Percentiles rank a stretch among this genome's conserved stretches.
These are phyloP conservation scores for Pichia occidentalis DNA, from an alignment of 805 yeast genomes.

Conservation along the genomic window DNA sequence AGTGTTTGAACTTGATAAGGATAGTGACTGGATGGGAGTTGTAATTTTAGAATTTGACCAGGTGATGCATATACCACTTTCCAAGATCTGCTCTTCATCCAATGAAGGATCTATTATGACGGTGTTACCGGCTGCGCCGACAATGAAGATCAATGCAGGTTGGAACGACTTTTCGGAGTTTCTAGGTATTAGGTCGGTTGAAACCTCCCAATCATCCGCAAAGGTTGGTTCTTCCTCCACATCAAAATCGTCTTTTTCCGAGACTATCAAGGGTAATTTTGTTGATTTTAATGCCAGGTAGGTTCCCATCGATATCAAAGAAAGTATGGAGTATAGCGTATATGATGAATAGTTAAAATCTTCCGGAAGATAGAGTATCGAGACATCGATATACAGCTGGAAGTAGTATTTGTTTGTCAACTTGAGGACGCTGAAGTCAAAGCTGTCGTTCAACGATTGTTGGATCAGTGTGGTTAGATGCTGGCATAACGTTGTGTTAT, in stretches of 20 bases:
- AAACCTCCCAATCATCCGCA: slow-evolving; percentile 77
- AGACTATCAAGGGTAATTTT: slow-evolving; percentile 61
- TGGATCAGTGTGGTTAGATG: slow-evolving; percentile 58
- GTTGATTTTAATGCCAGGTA: slow-evolving; percentile 80
- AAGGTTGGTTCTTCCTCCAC: slow-evolving; percentile 88
- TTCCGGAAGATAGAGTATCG: slow-evolving; percentile 58
- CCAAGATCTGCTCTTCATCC: slow-evolving; percentile 85
- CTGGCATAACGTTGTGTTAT: slow-evolving; percentile 64
- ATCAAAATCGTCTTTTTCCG: slow-evolving; percentile 57
- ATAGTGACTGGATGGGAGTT: slow-evolving; percentile 68
- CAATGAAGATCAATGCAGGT: slow-evolving; percentile 72
- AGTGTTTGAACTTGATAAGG: slow-evolving; percentile 43
- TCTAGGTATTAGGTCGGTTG: slow-evolving; percentile 39
- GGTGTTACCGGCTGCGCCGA: slow-evolving; percentile 66
- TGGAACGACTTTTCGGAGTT: slow-evolving; percentile 32
- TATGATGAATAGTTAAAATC: slow-evolving; percentile 45
- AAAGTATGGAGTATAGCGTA: slow-evolving; percentile 50
- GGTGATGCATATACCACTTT: slow-evolving; percentile 71
- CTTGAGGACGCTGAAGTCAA: slow-evolving; percentile 47
- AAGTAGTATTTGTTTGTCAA: slow-evolving; percentile 71
- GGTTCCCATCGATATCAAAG: slow-evolving; percentile 70
- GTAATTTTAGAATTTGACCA: slow-evolving; percentile 63
- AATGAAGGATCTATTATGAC: slow-evolving; percentile 77
- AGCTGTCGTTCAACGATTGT: slow-evolving; percentile 43
- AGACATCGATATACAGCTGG: slow-evolving; percentile 71